Base-by-base conservation (phyloP, 768 basidiomycete species). In the Pleurotus cornucopiae region DNA sequence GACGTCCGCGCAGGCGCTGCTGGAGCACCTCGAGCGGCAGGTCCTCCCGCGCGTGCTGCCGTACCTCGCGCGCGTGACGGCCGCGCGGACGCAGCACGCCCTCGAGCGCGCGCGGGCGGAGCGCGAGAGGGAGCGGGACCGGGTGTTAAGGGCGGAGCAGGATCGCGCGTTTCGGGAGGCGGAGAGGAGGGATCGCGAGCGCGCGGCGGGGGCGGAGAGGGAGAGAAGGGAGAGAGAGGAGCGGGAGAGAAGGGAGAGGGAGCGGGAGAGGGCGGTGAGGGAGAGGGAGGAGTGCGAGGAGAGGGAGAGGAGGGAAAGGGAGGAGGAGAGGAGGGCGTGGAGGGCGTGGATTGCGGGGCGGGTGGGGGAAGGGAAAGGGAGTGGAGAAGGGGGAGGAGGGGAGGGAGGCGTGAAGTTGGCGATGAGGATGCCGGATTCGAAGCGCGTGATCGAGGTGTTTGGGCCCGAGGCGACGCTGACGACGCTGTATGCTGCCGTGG, bases 21-120 rank as follows among this genome's bases (percentile, higher is more conserved):
- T 80, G 6, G 72, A 80, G 4, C 89, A 95, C 62, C 77, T 98
- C 1, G 76, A 78, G 16, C 77, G 76, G 6, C 80, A 85, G 43
- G 79, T 98, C 47, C 71, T 98, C 1, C 94, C 95, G 0, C 90
- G 94, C 18, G 86, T 93, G 2, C 72, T 67, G 0, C 85, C 94
- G 0, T 92, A 86, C 73, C 81, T 99, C 7, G 71, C 75, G 6
- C 81, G 87, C 14, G 73, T 91, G 53, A 79, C 74, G 13, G 65
- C 76, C 0, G 75, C 81, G 48, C 23, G 23, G 23, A 5, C 4
- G 23, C 67, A 73, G 66, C 83, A 64, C 71, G 86, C 60, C 18
- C 71, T 73, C 1, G 76, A 78, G 37, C 71, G 70, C 3, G 83
- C 88, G 16, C 77, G 92, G 11, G 70, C 75, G 16, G 64, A 94